These are phyloP conservation scores for Monosporascus sp. DNA, from an alignment of 2,329 filamentous ascomycete species.

Conservation along the genomic window DNA sequence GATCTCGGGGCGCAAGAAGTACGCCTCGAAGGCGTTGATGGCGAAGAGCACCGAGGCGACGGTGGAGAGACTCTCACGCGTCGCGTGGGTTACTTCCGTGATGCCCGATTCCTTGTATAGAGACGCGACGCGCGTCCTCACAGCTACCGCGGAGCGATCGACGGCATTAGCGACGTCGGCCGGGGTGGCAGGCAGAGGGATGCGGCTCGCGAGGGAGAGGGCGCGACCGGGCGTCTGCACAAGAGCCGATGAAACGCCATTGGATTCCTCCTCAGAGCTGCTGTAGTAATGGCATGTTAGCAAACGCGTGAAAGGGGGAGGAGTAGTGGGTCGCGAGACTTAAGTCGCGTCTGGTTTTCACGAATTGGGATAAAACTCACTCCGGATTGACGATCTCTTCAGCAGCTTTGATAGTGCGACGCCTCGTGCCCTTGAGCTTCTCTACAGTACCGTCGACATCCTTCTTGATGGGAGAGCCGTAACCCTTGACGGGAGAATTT, in stretches of 20 bases:
- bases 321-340: conserved; percentile 67
- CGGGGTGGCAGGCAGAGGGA: conserved; percentile 75
- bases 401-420: conserved; percentile 33
- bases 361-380: conserved; percentile 59
- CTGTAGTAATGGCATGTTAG: conserved; percentile 42
- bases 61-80: conserved; percentile 67
- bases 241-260: conserved; percentile 37
- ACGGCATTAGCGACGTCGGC: conserved; percentile 71
- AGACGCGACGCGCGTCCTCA: conserved; percentile 60
- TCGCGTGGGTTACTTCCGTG: conserved; percentile 56
- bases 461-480: conserved; percentile 46
- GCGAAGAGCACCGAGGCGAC: conserved; percentile 66
- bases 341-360: conserved; percentile 36
- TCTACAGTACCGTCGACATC: conserved; percentile 19
- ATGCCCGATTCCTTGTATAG: conserved; percentile 63
- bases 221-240: conserved; percentile 46
- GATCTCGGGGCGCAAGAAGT: conserved; percentile 62
- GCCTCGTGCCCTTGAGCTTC: conserved; percentile 19
- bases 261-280: conserved; percentile 28
- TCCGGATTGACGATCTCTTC: conserved; percentile 67
- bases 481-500: conserved; percentile 43
- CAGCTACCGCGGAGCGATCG: conserved; percentile 61
- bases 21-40: conserved; percentile 64
- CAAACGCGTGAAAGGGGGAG: conserved; percentile 49
- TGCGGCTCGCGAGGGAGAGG: conserved; percentile 50